phyloP scores from a whole-genome alignment of 2,329 filamentous ascomycete genomes.

The Scedosporium minutisporum region DNA sequence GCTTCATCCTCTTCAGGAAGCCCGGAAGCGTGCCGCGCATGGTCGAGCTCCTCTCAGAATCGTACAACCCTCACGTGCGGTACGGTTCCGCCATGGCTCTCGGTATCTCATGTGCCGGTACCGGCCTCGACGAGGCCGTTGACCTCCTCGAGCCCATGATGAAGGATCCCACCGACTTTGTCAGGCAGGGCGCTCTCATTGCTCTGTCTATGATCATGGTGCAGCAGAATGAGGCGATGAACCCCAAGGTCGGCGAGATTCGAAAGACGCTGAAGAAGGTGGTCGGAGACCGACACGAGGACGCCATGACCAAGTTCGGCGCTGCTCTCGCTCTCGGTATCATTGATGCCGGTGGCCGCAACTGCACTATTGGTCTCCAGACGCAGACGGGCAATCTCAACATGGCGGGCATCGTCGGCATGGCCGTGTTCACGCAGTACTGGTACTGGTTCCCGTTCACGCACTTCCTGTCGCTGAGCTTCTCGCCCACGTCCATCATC shows the following conservation, averaged over 20 bases:
- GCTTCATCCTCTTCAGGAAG: constrained; percentile 97
- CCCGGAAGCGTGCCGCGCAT: constrained; percentile 94
- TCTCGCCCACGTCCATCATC: constrained; percentile 94
- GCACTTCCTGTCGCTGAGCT: constrained; percentile 91
- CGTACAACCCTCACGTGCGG: constrained; percentile 96
- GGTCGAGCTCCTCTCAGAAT: constrained; percentile 96
- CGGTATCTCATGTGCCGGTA: constrained; percentile 94
- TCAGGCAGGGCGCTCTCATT: constrained; percentile 91
- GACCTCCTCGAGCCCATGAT: constrained; percentile 98
- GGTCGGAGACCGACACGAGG: constrained; percentile 87
- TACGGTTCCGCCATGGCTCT: constrained; percentile 98
- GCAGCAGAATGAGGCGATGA: constrained; percentile 99
- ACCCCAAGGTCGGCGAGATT: constrained; percentile 85
- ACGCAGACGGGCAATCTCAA: constrained; percentile 98
- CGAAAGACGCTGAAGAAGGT: constrained; percentile 93
- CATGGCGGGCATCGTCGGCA: constrained; percentile 95
- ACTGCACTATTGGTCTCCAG: constrained; percentile 95
- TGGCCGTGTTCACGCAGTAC: constrained; percentile 97
- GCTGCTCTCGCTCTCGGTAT: constrained; percentile 90
- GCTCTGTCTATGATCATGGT: constrained; percentile 96
- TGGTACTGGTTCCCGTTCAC: constrained; percentile 99
- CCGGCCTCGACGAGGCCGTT: constrained; percentile 89
- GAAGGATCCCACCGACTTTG: constrained; percentile 97
- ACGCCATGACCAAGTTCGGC: constrained; percentile 99
- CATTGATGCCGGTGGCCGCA: constrained; percentile 93